These are phyloP conservation scores for Letharia lupina DNA, from an alignment of 495 filamentous ascomycete genomes.

Conservation along the genomic window DNA sequence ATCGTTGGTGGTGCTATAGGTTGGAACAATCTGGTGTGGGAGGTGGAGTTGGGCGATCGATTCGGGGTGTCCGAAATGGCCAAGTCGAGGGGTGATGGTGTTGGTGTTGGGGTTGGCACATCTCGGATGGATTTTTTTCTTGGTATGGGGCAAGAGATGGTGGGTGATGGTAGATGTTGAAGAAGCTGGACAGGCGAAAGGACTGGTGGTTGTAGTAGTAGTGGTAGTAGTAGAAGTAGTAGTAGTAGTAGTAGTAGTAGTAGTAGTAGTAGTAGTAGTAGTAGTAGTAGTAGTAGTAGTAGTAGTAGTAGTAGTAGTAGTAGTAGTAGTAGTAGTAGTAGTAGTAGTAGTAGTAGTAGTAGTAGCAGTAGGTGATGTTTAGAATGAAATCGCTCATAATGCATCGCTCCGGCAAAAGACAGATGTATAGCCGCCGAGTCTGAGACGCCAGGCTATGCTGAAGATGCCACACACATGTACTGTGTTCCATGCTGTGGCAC, in stretches of 20 bases:
- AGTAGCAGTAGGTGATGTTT: neutral
- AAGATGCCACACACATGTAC: neutral
- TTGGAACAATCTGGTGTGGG: neutral
- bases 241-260: no score
- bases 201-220: neutral
- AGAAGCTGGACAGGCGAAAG: neutral
- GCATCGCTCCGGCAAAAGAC: neutral
- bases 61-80: neutral
- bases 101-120: neutral
- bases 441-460: conserved; percentile 1
- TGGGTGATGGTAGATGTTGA: neutral
- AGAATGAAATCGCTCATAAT: neutral
- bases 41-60: neutral
- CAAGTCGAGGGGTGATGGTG: neutral
- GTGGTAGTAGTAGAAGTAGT: neutral
- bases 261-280: neutral
- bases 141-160: neutral
- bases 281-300: neutral
- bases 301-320: no score
- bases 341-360: neutral
- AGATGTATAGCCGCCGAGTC: neutral
- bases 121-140: neutral
- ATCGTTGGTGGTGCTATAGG: neutral
- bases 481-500: neutral
- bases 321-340: neutral